These are phyloP conservation scores for Sparassis latifolia DNA, from an alignment of 1,284 basidiomycete genomes.

Conservation along the genomic window DNA sequence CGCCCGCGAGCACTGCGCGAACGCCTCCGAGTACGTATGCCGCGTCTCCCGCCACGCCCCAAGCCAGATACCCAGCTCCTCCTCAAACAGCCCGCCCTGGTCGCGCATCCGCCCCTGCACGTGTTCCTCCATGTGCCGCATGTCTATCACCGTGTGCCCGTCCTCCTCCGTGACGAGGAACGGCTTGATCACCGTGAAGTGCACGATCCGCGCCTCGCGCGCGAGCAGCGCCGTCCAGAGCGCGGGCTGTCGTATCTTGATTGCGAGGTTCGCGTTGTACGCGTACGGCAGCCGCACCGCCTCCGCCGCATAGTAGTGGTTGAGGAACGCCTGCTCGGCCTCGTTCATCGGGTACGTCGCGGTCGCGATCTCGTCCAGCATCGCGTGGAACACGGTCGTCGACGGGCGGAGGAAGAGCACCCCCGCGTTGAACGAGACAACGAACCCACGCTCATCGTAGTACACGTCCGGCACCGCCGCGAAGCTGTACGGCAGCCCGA, in stretches of 20 bases:
- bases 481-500: slow-evolving; percentile 34
- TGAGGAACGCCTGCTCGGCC: slow-evolving; percentile 42
- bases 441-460: slow-evolving; percentile 28
- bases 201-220: slow-evolving; percentile 30
- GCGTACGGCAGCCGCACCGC: slow-evolving; percentile 34
- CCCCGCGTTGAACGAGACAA: slow-evolving; percentile 35
- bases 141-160: slow-evolving; percentile 17
- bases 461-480: slow-evolving; percentile 39
- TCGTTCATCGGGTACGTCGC: slow-evolving; percentile 27
- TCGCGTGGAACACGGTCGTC: slow-evolving; percentile 24
- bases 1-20: slow-evolving; percentile 10
- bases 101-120: slow-evolving; percentile 15
- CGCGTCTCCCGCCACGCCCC: slow-evolving; percentile 26
- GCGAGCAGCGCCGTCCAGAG: slow-evolving; percentile 29
- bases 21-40: slow-evolving; percentile 8
- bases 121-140: slow-evolving; percentile 19
- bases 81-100: slow-evolving; percentile 19
- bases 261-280: slow-evolving; percentile 42
- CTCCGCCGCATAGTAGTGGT: slow-evolving; percentile 34
- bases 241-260: slow-evolving; percentile 28
- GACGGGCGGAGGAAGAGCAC: slow-evolving; percentile 33
- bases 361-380: slow-evolving; percentile 26
- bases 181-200: slow-evolving; percentile 36
- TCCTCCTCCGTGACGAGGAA: slow-evolving; percentile 21
- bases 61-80: slow-evolving; percentile 31